These are phyloP conservation scores for Botryotinia narcissicola DNA, from an alignment of 2,329 filamentous ascomycete species.

Conservation along the genomic window DNA sequence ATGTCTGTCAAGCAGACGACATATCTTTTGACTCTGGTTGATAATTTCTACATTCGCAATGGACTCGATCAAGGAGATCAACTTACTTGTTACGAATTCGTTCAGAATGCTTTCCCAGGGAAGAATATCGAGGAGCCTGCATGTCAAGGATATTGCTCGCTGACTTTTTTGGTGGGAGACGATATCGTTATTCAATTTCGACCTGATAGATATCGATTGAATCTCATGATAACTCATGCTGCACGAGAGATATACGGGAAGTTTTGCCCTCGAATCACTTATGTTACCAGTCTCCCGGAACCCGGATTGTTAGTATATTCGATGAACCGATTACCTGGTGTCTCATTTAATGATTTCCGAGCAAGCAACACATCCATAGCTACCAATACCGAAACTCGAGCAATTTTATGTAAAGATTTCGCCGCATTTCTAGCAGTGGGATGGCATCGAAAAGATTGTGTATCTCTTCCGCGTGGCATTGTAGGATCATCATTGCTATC, in stretches of 20 bases:
- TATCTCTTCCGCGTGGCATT: slow-evolving; percentile 31
- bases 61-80: slow-evolving; percentile 28
- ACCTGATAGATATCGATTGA: slow-evolving; percentile 44
- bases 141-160: slow-evolving; percentile 52
- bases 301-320: slow-evolving; percentile 41
- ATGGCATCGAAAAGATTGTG: slow-evolving; percentile 36
- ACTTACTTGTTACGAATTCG: slow-evolving; percentile 39
- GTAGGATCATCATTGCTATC: slow-evolving; percentile 45
- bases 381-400: slow-evolving; percentile 25
- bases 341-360: slow-evolving; percentile 40
- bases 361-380: neutral
- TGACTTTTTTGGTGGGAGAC: slow-evolving; percentile 46
- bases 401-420: slow-evolving; percentile 44
- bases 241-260: slow-evolving; percentile 44
- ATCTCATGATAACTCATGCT: slow-evolving; percentile 41
- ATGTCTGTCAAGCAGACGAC: slow-evolving; percentile 13
- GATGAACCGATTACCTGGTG: slow-evolving; percentile 44
- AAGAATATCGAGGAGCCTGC: slow-evolving; percentile 38
- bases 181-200: slow-evolving; percentile 50
- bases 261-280: slow-evolving; percentile 45
- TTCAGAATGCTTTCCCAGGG: slow-evolving; percentile 37
- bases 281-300: slow-evolving; percentile 40
- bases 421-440: slow-evolving; percentile 43
- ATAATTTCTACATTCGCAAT: slow-evolving; percentile 33
- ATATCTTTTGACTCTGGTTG: slow-evolving; percentile 18